Percentiles rank a stretch among this genome's conserved stretches.
Conservation (phyloP, 1,284 basidiomycete species). For the Tilletiaria anomala region DNA sequence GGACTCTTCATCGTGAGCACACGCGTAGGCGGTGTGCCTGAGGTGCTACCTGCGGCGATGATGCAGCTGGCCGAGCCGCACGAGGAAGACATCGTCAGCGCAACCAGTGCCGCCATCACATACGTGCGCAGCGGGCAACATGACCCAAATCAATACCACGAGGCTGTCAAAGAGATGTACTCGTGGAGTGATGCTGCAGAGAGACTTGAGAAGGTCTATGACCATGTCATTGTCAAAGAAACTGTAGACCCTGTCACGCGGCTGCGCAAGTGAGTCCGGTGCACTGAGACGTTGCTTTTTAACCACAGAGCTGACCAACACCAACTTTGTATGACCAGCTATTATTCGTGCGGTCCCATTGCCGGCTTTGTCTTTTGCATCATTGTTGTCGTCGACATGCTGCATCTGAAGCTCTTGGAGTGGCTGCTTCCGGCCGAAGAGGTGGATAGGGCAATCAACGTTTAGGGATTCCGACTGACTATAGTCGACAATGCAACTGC, state of each 20-base stretch:
- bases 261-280: neutral
- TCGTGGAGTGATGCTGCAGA: slow-evolving; percentile 67
- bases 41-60: slow-evolving; percentile 83
- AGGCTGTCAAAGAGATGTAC: slow-evolving; percentile 66
- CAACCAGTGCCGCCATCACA: slow-evolving; percentile 62
- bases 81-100: slow-evolving; percentile 76
- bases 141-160: slow-evolving; percentile 63
- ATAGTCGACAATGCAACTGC: no score
- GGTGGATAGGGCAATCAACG: no score
- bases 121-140: slow-evolving; percentile 58
- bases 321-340: slow-evolving; percentile 53
- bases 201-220: slow-evolving; percentile 72
- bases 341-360: slow-evolving; percentile 53
- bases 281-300: slow-evolving; percentile 46
- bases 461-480: no score
- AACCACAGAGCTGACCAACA: slow-evolving; percentile 56
- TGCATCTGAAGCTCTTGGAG: slow-evolving; percentile 62
- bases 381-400: slow-evolving; percentile 62
- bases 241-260: no score
- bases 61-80: slow-evolving; percentile 84
- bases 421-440: slow-evolving; percentile 58
- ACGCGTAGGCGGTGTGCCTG: slow-evolving; percentile 84
- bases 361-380: slow-evolving; percentile 63
- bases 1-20: slow-evolving; percentile 91
- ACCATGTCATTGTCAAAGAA: slow-evolving; percentile 47